Base-by-base conservation (phyloP, 371 early-diverging fungal species). In the Rhizomucor pusillus region DNA sequence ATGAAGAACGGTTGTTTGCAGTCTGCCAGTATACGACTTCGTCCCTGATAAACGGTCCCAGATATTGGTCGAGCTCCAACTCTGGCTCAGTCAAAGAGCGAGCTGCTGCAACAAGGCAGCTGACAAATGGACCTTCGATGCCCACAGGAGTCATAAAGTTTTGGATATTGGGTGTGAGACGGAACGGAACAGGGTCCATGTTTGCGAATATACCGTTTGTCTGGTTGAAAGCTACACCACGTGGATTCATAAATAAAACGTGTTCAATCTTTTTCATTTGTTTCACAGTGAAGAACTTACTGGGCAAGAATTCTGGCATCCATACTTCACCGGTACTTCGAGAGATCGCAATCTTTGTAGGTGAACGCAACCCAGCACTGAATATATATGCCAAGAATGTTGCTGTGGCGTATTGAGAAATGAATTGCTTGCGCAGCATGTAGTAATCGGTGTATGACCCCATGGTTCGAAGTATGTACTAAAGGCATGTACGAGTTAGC, bases 81-180 rank as follows among this genome's bases (percentile, higher is more conserved):
- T 86, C 90, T 41, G 89, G 88, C 49, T 90, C 90, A 0, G 88
- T 83, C 50, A 95, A 61, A 19, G 88, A 81, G 19, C 88, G 81
- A 0, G 88, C 91, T 11, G 92, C 85, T 18, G 92, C 86, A 81
- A 94, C 84, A 20, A 95, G 51, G 19, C 87, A 84, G 43, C 85
- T 82, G 14, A 89, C 83, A 52, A 97, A 94, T 2, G 91, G 75
- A 1, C 99, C 98, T 53, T 96, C 97, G 7, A 98, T 78, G 0
- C 97, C 97, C 22, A 90, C 83, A 18, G 92, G 89, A 0, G 92
- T 92, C 41, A 98, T 89, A 66, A 95, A 95, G 40, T 88, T 77
- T 80, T 97, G 97, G 47, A 99, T 81, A 67, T 92, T 94, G 29
- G 99, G 98, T 10, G 99, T 98, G 60, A 98, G 84, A 5, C 99